phyloP scores from a whole-genome alignment of 2,329 filamentous ascomycete genomes.

The Xenoacremonium recifei region DNA sequence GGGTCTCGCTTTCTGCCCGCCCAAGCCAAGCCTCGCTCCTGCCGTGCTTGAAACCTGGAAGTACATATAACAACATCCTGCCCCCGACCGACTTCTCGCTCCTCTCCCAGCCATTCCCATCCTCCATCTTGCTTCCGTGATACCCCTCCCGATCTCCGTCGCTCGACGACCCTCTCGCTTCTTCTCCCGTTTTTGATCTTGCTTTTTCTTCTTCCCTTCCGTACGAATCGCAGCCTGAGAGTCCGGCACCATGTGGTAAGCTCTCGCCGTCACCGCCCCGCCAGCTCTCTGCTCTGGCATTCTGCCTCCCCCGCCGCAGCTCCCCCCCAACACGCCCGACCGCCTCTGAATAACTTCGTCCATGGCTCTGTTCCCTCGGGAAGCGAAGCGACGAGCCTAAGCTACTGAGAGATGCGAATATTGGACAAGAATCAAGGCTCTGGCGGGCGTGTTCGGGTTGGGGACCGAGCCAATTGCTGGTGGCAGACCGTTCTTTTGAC shows the following conservation, averaged over 20 bases:
- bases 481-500: too few relatives aligned
- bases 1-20: neutral
- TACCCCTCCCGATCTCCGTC: conserved; percentile 20
- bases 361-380: neutral
- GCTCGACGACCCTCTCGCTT: conserved; percentile 19
- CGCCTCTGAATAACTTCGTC: neutral
- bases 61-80: conserved; percentile 26
- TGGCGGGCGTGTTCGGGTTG: too few relatives aligned
- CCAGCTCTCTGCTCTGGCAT: neutral
- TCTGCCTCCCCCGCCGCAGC: conserved; percentile 2
- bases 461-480: conserved; percentile 17
- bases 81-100: conserved; percentile 16
- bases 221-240: conserved; percentile 7
- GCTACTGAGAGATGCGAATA: too few relatives aligned
- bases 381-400: conserved; percentile 9
- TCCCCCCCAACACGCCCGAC: conserved; percentile 1
- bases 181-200: conserved; percentile 15
- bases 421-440: too few relatives aligned
- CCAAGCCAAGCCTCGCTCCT: conserved; percentile 5
- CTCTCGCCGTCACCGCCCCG: conserved; percentile 15
- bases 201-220: conserved; percentile 10
- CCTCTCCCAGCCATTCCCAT: conserved; percentile 22
- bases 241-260: conserved; percentile 30
- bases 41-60: neutral
- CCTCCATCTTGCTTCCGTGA: conserved; percentile 25